Evolutionary conservation across 202 grass and related monocot genomes (phyloP), one percentile per base, ranked within the genome.

Genomic region (Panicum virgatum): DNA sequence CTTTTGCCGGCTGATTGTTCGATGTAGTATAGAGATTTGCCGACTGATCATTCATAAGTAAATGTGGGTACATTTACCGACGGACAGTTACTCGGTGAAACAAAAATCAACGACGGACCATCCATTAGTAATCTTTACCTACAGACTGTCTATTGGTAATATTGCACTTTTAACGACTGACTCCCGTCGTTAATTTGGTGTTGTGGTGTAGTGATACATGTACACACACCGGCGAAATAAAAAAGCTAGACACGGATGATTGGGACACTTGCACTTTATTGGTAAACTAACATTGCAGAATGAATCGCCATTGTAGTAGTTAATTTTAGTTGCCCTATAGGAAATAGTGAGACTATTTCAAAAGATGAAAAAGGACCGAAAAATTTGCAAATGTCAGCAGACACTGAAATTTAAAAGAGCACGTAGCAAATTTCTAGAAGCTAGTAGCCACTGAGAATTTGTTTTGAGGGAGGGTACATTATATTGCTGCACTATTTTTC

Each of bases 271-370:
- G 15, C 19, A 5, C 4, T 12, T 77, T 45, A 27, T 45, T 80
- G 60, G 68, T 32, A 82, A 38, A 46, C 61, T 65, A 58, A 36
- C 64, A 62, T 56, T 32, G 25, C 66, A 71, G 51, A 30, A 10
- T 46, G 25, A 42, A 58, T 44, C 13, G n/a, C 19, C 6, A 9
- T 7, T 56, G 54, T 22, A 16, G 2, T 66, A n/a, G 2, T 38
- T 60, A 60, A 29, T 29, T 6, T 27, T 27, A 5, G 57, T 7
- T 60, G 57, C 25, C 25, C 12, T 60, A 29, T 29, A 27, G 25
- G 57, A 6, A 60, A 60, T 60, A 40, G 13, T 3, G 12, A 57
- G 32, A 38, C 12, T 38, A 22, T 26, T 37, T 25, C 20, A 26
- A 63, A 63, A 38, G 14, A 39, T 47, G 19, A 66, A 52, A 66